Evolutionary conservation across 176 grass and related monocot species (phyloP).

Genomic region (Avena atlantica): DNA sequence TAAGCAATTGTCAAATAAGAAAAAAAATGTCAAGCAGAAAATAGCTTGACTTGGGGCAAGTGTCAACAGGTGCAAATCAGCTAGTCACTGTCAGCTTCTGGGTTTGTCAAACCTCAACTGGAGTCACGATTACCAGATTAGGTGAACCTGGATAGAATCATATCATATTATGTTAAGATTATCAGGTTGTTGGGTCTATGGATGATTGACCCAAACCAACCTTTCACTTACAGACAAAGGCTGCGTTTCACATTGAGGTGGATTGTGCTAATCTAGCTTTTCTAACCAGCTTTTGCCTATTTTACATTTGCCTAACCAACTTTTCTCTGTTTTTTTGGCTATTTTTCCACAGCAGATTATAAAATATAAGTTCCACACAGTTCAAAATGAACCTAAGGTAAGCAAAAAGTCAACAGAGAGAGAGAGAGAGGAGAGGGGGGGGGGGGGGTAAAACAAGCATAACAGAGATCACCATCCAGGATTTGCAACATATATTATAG

Average conservation of each 20-base stretch:
- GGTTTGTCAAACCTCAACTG: not conserved
- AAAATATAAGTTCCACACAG: not conserved
- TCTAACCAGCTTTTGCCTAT: not conserved
- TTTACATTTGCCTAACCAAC: not conserved
- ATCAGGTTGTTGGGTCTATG: constrained; percentile 24
- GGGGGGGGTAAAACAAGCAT: constrained; percentile 20
- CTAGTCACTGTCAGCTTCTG: not conserved
- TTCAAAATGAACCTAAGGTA: constrained; percentile 2
- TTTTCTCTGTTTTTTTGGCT: not conserved
- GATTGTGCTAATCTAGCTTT: not conserved
- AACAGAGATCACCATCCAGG: constrained; percentile 13
- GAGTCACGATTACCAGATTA: constrained; percentile 2
- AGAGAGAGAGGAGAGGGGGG: not conserved
- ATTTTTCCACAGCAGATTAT: constrained; percentile 1
- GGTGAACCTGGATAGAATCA: constrained; percentile 11
- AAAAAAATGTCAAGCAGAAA: constrained; percentile 20
- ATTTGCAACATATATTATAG: constrained; percentile 1
- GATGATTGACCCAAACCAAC: not conserved
- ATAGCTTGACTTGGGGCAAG: not conserved
- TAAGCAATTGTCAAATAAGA: not conserved
- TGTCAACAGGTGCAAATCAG: not conserved
- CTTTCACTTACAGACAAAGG: not conserved
- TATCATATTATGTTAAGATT: not conserved
- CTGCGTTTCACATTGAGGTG: not conserved
- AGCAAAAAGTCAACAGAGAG: not conserved